Evolutionary conservation across 2,329 filamentous ascomycete species (phyloP), one percentile per base, ranked within the genome.

Genomic region (Fusarium robinianum): DNA sequence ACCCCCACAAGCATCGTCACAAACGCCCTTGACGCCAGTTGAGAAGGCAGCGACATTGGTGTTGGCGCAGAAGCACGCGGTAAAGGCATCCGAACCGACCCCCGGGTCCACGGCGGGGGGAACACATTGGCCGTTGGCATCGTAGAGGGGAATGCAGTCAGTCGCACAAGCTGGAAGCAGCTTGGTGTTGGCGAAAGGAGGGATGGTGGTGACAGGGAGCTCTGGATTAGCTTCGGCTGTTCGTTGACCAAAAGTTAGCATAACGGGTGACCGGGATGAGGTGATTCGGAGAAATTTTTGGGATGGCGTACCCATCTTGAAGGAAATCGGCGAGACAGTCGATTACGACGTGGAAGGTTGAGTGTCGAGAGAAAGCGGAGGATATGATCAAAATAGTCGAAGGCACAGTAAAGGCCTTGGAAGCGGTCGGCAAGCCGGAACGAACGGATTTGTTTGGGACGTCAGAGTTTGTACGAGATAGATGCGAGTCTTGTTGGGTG

Each of bases 31-130:
- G 4, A 77, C 74, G 22, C 74, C 77, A 8, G 72, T 70, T 21
- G 79, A 77, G 42, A 90, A 82, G 7, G 75, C 66, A 4, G 75
- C 70, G 3, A 94, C 75, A 15, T 76, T 71, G 9, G 73, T 53
- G 35, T 85, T 81, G 57, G 76, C 71, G 71, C 90, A 95, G 71
- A 95, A 90, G 69, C 90, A 95, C 23, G 75, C 73, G 37, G 81
- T 74, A 65, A 86, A 88, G 29, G 74, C 77, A 14, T 66, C 61
- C 26, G 76, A 65, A 33, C 75, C 73, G 35, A 75, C 74, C 6
- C 69, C 65, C 5, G 77, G 66, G 4, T 68, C 46, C 34, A 62
- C 73, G 16, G 70, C 74, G 4, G 78, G 79, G 4, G 85, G 84
- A 2, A 85, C 77, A 67, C 90, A 95, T 49, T 75, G 81, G 31